Percentiles rank a stretch among this genome's conserved stretches.
Evolutionary conservation across 73 alveolate genomes (phyloP).

Genomic region (Paramecium pentaurelia): DNA sequence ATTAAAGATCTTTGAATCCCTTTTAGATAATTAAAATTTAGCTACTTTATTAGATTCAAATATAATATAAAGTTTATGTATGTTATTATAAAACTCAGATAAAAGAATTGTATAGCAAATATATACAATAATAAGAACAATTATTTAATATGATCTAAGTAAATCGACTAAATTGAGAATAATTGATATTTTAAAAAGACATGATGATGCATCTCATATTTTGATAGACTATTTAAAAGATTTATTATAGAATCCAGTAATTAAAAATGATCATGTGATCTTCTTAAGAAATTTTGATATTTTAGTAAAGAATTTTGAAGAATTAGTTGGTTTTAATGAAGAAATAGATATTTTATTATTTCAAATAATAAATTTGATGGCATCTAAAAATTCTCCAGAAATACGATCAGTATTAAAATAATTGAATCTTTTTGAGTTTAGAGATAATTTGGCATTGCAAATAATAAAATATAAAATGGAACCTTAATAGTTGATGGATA

Average conservation of each 20-base stretch:
- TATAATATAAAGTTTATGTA: constrained; percentile 8
- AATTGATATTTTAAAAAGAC: neutral
- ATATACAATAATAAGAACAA: constrained; percentile 1
- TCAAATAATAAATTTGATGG: constrained; percentile 24
- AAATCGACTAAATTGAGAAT: neutral
- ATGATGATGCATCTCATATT: neutral
- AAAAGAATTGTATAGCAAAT: neutral
- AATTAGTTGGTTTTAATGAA: constrained; percentile 18
- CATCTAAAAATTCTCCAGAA: constrained; percentile 45
- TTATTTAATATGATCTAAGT: neutral
- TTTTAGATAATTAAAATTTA: neutral
- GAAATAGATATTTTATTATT: neutral
- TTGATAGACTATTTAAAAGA: constrained; percentile 1
- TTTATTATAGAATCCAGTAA: neutral
- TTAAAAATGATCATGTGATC: neutral
- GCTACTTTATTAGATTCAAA: neutral
- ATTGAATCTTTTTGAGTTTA: neutral
- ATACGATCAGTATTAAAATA: neutral
- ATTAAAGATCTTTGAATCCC: constrained; percentile 17
- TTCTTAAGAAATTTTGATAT: neutral
- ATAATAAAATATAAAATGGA: constrained; percentile 1
- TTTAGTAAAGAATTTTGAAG: constrained; percentile 10
- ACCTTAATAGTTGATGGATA: constrained; percentile 13
- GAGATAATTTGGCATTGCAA: constrained; percentile 29
- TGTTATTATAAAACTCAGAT: neutral